Base-by-base conservation (phyloP, 2,329 filamentous ascomycete genomes). In the Penicillium sclerotigenum region DNA sequence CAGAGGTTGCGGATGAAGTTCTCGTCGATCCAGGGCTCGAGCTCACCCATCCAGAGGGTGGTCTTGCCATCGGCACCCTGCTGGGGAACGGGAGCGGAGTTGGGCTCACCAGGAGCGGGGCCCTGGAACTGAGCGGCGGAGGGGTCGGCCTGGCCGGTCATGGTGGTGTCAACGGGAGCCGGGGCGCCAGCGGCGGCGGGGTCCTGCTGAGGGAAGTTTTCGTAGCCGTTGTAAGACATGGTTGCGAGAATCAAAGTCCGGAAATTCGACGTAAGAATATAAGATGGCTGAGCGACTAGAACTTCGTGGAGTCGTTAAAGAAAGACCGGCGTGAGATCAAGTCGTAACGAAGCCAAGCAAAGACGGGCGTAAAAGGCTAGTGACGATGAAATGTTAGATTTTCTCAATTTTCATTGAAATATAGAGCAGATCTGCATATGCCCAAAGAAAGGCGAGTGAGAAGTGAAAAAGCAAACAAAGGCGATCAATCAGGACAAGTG, bases 1-100 rank as follows among this genome's bases (percentile, higher is more conserved):
- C 91, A 97, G 43, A 97, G 86, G 67, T 89, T 94, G 77, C 95
- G 92, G 71, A 99, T 90, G 75, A 97, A 99, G 78, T 93, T 95
- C 80, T 99, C 94, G 68, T 99, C 94, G 79, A 99, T 97, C 94
- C 94, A 99, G 28, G 91, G 90, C 77, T 97, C 93, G 62, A 99
- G 88, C 75, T 99, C 94, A 66, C 94, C 94, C 94, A 99, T 99
- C 93, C 80, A 83, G 54, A 83, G 80, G 59, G 80, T 83, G 47
- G 80, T 83, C 72, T 83, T 83, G 48, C 76, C 79, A 57, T 84
- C 82, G 60, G 75, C 78, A 52, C 79, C 77, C 56, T 78, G 76
- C 70, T 81, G 80, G 61, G 79, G 75, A 58, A 74, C 76, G 53
- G 75, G 64, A 65, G 77, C 68, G 55, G 71, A 63, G 37, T 69